Evolutionary conservation across 768 basidiomycete genomes (phyloP), one percentile per base, ranked within the genome.

Genomic region (Strobilomyces echinocephalus): DNA sequence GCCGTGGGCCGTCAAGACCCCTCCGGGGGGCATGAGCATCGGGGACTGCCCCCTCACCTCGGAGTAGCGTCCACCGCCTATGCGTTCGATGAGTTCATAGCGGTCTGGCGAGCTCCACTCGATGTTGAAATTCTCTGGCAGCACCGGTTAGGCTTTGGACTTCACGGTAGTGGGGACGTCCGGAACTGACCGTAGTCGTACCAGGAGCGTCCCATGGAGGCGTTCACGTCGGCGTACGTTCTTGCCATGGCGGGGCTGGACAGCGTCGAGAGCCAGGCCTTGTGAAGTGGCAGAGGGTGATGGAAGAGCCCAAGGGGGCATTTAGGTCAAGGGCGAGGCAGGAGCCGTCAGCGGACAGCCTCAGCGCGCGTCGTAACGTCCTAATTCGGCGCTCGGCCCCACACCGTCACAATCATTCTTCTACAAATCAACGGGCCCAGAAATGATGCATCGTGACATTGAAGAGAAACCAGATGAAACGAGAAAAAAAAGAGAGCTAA

Each of bases 51-150:
- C 8, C 33, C 28, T 48, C 56, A 81, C 83, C 73, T 84, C 84
- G 21, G 81, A 83, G 62, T 85, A 84, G 64, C 83, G 81, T 48
- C 84, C 84, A 38, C 84, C 74, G 28, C 84, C 84, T 34, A 86
- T 73, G 56, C 83, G 79, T 50, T 79, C 71, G 46, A 83, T 75
- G 53, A 86, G 77, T 63, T 86, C 83, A 67, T 86, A 86, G 34
- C 82, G 78, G 52, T 84, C 82, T 54, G 84, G 79, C n/a, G 72
- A 60, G 50, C 83, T 82, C 84, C 84, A 86, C 51, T 83, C 79
- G 50, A 85, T 75, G 57, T 72, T 70, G 50, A 81, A 77, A 59
- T 80, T 81, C 57, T 85, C 81, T 79, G 56, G 53, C 30, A 41
- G 42, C 16, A 18, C n/a, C 15, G 14, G 45, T 62, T 40, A 55